Evolutionary conservation across 2,329 filamentous ascomycete species (phyloP).

Genomic region (Colletotrichum coccodes): DNA sequence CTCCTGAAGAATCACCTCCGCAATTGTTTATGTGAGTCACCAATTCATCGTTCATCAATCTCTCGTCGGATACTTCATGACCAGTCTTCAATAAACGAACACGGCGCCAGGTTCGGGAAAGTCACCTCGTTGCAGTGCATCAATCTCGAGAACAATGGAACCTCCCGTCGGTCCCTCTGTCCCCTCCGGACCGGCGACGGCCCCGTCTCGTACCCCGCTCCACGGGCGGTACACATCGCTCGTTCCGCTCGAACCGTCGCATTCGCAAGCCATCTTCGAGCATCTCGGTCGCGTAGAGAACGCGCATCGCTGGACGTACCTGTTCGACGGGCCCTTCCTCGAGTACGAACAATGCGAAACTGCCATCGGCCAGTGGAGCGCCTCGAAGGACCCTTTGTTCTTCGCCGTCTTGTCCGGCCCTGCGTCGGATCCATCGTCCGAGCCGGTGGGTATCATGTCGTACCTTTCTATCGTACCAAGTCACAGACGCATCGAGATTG

Average conservation of each 20-base stretch:
- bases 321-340: constrained; percentile 40
- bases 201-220: constrained; percentile 36
- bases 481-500: constrained; percentile 66
- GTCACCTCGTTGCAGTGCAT: not conserved
- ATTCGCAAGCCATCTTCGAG: constrained; percentile 42
- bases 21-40: too few species aligned
- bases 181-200: constrained; percentile 25
- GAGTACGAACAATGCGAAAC: constrained; percentile 35
- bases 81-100: too few species aligned
- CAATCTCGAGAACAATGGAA: not conserved
- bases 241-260: constrained; percentile 39
- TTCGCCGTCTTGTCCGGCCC: constrained; percentile 54
- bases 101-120: too few species aligned
- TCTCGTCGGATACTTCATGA: too few species aligned
- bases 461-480: constrained; percentile 59
- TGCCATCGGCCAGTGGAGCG: constrained; percentile 35
- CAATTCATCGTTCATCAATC: too few species aligned
- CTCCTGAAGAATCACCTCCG: too few species aligned
- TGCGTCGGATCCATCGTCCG: constrained; percentile 36
- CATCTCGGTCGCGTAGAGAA: constrained; percentile 46
- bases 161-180: constrained; percentile 34
- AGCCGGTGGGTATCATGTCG: constrained; percentile 52
- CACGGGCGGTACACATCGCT: constrained; percentile 44
- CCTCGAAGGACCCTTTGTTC: constrained; percentile 49
- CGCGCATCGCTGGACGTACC: constrained; percentile 45